Conservation (phyloP, 2,329 filamentous ascomycete species). For the Talaromyces marneffei region DNA sequence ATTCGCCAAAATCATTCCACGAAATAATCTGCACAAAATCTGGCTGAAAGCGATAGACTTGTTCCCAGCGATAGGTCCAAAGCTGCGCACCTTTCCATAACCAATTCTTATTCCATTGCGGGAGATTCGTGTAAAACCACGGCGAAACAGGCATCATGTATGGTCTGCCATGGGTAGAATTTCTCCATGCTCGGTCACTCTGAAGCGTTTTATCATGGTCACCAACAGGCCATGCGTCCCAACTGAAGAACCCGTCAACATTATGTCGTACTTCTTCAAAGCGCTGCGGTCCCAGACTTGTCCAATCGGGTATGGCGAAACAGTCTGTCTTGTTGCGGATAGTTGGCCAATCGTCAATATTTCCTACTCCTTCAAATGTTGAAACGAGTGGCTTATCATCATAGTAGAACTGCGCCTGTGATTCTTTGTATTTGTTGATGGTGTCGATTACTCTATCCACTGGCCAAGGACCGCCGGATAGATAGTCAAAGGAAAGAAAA, state of each 20-base stretch:
- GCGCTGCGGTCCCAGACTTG: constrained; percentile 28
- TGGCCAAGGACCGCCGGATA: constrained; percentile 28
- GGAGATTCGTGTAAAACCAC: constrained; percentile 55
- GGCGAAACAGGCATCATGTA: constrained; percentile 53
- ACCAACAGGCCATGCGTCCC: constrained; percentile 41
- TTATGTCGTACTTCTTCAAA: constrained; percentile 23
- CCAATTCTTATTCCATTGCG: constrained; percentile 56
- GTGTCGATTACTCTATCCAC: constrained; percentile 22
- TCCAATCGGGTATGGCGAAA: constrained; percentile 46
- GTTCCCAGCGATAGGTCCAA: constrained; percentile 56
- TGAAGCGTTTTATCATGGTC: constrained; percentile 33
- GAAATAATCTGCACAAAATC: constrained; percentile 52
- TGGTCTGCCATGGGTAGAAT: constrained; percentile 29
- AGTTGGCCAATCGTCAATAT: constrained; percentile 38
- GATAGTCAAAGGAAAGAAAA: constrained; percentile 37
- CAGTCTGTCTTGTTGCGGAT: constrained; percentile 24
- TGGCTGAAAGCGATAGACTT: constrained; percentile 47
- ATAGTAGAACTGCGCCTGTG: constrained; percentile 25
- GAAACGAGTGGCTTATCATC: constrained; percentile 33
- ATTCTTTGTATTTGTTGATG: constrained; percentile 23
- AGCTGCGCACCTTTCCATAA: constrained; percentile 56
- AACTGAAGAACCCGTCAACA: constrained; percentile 39
- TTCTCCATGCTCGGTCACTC: constrained; percentile 38
- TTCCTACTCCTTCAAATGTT: constrained; percentile 43
- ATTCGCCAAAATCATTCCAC: constrained; percentile 60